These are phyloP conservation scores for Jatropha multifida DNA, from an alignment of 441 rosid species.

Conservation along the genomic window DNA sequence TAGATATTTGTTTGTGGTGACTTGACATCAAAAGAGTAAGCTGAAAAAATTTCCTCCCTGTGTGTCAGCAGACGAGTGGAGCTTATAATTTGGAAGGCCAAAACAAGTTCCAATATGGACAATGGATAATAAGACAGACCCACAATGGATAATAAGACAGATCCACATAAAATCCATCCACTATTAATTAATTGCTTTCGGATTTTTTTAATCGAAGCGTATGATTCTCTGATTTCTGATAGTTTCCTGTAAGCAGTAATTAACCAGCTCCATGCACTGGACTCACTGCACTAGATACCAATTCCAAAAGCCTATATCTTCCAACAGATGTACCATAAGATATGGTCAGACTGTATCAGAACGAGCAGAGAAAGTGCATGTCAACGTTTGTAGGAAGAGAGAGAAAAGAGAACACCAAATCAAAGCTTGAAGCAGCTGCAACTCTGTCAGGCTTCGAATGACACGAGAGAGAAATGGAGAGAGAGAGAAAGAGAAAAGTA, in stretches of 20 bases:
- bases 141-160: neutral
- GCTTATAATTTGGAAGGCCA: conserved; percentile 33
- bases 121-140: neutral
- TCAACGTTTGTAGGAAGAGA: conserved; percentile 34
- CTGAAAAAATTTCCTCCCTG: too few relatives aligned
- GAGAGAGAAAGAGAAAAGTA: conserved; percentile 19
- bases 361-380: conserved; percentile 31
- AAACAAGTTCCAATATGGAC: conserved; percentile 11
- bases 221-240: too few relatives aligned
- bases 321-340: conserved; percentile 49
- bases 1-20: too few relatives aligned
- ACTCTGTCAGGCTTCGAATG: conserved; percentile 65
- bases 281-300: conserved; percentile 16
- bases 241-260: neutral
- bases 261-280: neutral
- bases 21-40: too few relatives aligned
- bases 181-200: too few relatives aligned
- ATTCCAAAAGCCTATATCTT: conserved; percentile 33
- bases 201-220: too few relatives aligned
- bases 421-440: conserved; percentile 32
- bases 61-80: neutral
- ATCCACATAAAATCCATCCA: neutral
- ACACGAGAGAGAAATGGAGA: conserved; percentile 34
- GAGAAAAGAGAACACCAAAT: conserved; percentile 11
- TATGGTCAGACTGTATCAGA: conserved; percentile 33